Evolutionary conservation across 495 filamentous ascomycete genomes (phyloP), one percentile per base, ranked within the genome.

Genomic region (Aspergillus funiculosus): DNA sequence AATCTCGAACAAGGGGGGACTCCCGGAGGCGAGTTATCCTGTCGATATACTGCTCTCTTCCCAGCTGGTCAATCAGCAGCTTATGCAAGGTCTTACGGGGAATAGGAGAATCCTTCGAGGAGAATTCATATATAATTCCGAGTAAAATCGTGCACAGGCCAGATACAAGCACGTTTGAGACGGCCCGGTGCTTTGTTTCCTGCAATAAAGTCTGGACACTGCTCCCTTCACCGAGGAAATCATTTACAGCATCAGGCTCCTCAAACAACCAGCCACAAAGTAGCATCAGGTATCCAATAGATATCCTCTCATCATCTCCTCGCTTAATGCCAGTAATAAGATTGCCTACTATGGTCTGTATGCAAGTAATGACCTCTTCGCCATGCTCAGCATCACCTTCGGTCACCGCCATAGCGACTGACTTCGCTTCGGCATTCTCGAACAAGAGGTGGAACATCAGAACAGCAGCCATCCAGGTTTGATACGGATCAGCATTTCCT

Each of bases 51-150:
- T 83, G 82, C 53, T 95, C 89, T 50, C 91, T 78, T 19, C 89
- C 87, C 56, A 97, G 78, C 37, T 83, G 80, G 21, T 83, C 81
- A 28, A 80, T 76, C 30, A 99, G 74, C 37, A 96, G 77, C 26
- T 85, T 80, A 56, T 92, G 86, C 36, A 97, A 69, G 6, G 84
- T 90, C 18, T 79, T 77, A 39, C 92, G 82, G 7, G 91, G 79
- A 43, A 97, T 81, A 4, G 94, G 90, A 0, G 90, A 96, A 61
- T 97, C 90, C 57, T 94, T 95, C 7, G 90, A 95, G 14, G 90
- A 96, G 54, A 97, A 99, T 57, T 99, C 92, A 58, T 97, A 99
- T 18, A 95, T 71, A 24, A 94, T 85, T 25, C 90, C 94, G 4
- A 95, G 70, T 3, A 97, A 67, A 52, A 87, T 78, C 9, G 88